Evolutionary conservation across 1,139 yeast genomes (phyloP).

Genomic region (Petasospora rhodanensis): DNA sequence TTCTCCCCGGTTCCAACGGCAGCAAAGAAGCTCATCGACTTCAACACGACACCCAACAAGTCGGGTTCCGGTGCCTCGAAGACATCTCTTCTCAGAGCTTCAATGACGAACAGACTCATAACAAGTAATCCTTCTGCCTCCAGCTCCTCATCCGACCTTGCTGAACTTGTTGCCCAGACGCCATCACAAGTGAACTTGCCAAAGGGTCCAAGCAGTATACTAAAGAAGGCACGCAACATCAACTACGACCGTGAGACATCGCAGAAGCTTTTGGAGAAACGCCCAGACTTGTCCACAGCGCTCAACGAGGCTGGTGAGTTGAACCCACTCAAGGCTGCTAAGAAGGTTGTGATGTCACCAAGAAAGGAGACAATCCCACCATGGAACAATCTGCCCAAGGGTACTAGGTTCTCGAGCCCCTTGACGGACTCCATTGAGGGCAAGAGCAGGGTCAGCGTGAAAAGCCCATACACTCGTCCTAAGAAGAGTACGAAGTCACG

Average conservation of each 20-base stretch:
- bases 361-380: conserved; percentile 26
- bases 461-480: conserved; percentile 19
- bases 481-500: conserved; percentile 6
- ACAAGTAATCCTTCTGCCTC: conserved; percentile 2
- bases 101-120: conserved; percentile 6
- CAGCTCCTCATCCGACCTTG: conserved; percentile 1
- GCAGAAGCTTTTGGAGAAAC: conserved; percentile 27
- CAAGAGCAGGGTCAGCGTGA: conserved; percentile 5
- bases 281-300: conserved; percentile 35
- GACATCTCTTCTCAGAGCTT: conserved; percentile 5
- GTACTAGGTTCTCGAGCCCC: conserved; percentile 19
- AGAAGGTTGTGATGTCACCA: conserved; percentile 41
- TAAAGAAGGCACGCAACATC: conserved; percentile 16
- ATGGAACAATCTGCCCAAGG: conserved; percentile 4
- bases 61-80: conserved; percentile 2
- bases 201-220: conserved; percentile 18
- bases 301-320: conserved; percentile 29
- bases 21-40: conserved; percentile 10
- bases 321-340: conserved; percentile 40
- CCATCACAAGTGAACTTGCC: conserved; percentile 10
- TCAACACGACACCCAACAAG: conserved; percentile 3
- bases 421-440: conserved; percentile 22
- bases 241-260: conserved; percentile 22
- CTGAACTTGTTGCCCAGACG: conserved; percentile 5
- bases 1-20: conserved; percentile 17